A percentile compares a stretch with the other conserved stretches of the same genome.
These are phyloP conservation scores for Bremia lactucae DNA, from an alignment of 352 stramenopile genomes.

Conservation along the genomic window DNA sequence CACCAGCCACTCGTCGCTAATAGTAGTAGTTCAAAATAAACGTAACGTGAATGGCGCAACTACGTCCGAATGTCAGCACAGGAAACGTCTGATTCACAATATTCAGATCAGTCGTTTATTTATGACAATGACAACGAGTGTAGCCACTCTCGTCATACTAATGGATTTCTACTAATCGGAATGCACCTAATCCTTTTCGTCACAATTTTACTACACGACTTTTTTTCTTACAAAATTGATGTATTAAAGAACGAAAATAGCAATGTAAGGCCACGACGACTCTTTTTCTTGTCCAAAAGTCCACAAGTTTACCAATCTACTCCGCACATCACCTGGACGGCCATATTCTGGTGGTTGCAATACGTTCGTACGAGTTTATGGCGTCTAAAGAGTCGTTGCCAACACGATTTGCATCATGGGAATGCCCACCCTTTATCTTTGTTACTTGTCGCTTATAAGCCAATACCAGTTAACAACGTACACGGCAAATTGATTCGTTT, in stretches of 20 bases:
- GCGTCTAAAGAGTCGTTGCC: constrained; percentile 51
- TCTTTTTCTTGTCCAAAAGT: constrained; percentile 51
- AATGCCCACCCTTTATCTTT: constrained; percentile 49
- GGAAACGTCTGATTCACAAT: no score
- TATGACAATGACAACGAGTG: no score
- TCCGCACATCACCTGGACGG: constrained; percentile 23
- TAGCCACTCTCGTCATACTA: no score
- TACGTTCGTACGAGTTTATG: constrained; percentile 51
- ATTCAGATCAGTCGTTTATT: no score
- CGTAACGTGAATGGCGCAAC: no score
- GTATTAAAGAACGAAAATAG: no score
- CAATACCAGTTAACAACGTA: constrained; percentile 36
- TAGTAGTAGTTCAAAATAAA: background rate
- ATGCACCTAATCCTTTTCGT: no score
- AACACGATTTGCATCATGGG: constrained; percentile 31
- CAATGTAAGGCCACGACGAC: constrained; percentile 51
- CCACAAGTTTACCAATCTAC: constrained; percentile 58
- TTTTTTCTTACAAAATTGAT: no score
- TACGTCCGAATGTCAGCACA: no score
- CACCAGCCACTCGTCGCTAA: constrained; percentile 9
- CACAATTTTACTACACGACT: no score
- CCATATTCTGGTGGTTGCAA: constrained; percentile 34
- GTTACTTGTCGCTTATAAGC: constrained; percentile 63
- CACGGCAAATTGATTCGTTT: constrained; percentile 44
- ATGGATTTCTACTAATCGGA: no score